Percentiles rank a stretch among this genome's conserved stretches.
Conservation (phyloP, 2,329 filamentous ascomycete genomes). For the Aspergillus phoenicis region DNA sequence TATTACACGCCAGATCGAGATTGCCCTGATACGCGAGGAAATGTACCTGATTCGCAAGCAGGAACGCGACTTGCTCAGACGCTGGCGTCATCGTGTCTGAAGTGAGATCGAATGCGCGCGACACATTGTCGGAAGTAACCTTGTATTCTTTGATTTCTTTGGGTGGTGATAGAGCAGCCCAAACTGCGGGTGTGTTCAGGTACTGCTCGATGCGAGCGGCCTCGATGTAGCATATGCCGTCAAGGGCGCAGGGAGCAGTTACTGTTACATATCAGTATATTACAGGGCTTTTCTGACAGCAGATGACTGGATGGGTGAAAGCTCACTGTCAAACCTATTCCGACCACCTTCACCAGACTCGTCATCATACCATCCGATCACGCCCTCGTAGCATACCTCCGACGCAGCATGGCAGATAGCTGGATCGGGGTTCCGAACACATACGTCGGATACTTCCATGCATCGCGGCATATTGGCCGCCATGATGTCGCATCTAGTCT, state of each 20-base stretch:
- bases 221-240: conserved; percentile 26
- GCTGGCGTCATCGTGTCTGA: conserved; percentile 19
- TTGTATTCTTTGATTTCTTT: conserved; percentile 18
- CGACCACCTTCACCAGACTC: conserved; percentile 25
- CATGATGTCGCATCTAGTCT: conserved; percentile 51
- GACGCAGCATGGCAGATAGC: conserved; percentile 23
- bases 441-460: conserved; percentile 45
- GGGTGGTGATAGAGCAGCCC: conserved; percentile 22
- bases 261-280: conserved; percentile 13
- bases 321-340: conserved; percentile 30
- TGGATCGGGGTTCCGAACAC: conserved; percentile 25
- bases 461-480: conserved; percentile 50
- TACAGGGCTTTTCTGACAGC: background rate
- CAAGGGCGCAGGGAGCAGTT: conserved; percentile 23
- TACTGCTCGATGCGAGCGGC: conserved; percentile 22
- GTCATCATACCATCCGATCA: conserved; percentile 23
- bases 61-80: background rate
- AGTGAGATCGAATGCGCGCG: conserved; percentile 16
- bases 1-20: conserved; percentile 31
- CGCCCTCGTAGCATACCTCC: conserved; percentile 19
- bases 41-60: conserved; percentile 21
- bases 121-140: conserved; percentile 12
- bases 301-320: background rate
- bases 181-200: conserved; percentile 21
- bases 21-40: conserved; percentile 30